These are phyloP conservation scores for Emergomyces orientalis DNA, from an alignment of 2,329 filamentous ascomycete genomes.

Conservation along the genomic window DNA sequence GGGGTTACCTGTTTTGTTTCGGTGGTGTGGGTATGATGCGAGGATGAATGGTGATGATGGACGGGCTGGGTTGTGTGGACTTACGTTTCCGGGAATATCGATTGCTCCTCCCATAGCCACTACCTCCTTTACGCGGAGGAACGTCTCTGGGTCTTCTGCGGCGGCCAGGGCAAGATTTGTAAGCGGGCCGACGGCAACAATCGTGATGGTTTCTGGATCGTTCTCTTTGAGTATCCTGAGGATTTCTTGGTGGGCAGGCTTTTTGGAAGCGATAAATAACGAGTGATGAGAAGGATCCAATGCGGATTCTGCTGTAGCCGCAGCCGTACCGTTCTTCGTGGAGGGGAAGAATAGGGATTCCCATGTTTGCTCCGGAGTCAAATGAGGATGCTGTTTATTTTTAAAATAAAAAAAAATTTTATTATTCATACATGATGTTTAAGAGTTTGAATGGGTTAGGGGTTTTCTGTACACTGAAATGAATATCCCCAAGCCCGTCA, in stretches of 20 bases:
- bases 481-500: conserved; percentile 69
- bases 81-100: conserved; percentile 68
- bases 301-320: conserved; percentile 42
- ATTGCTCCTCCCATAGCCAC: conserved; percentile 93
- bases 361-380: conserved; percentile 67
- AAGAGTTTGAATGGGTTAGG: not conserved
- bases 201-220: conserved; percentile 73
- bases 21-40: not conserved
- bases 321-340: conserved; percentile 19
- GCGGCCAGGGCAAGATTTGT: conserved; percentile 92
- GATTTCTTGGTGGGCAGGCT: conserved; percentile 73
- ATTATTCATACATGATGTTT: not conserved
- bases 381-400: conserved; percentile 54
- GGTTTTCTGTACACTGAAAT: conserved; percentile 36
- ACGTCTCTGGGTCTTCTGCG: conserved; percentile 77
- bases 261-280: conserved; percentile 66
- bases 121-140: conserved; percentile 79
- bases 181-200: conserved; percentile 79
- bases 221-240: conserved; percentile 76
- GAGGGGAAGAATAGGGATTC: conserved; percentile 53
- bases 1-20: conserved; percentile 48
- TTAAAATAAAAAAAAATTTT: no score
- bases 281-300: conserved; percentile 30
- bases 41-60: not conserved
- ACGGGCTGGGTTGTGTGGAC: conserved; percentile 19